phyloP scores from a whole-genome alignment of 305 asterid species.

The Fraxinus paxiana region DNA sequence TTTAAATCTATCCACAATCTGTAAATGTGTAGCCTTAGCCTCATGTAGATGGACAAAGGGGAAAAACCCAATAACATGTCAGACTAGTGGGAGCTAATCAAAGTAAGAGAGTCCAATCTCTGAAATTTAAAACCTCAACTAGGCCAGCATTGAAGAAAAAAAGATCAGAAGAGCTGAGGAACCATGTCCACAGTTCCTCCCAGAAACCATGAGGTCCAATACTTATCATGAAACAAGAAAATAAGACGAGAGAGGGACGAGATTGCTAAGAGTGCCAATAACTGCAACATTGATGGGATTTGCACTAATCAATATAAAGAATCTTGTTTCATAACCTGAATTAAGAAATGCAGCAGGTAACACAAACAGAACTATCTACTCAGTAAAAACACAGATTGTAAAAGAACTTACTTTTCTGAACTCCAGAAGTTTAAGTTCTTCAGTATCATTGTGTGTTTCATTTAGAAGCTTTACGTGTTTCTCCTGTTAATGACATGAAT shows the following conservation, averaged over 20 bases:
- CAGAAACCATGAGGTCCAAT: neutral
- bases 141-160: neutral
- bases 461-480: slow-evolving; percentile 51
- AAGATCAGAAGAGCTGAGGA: neutral
- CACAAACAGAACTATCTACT: slow-evolving; percentile 10
- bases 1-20: slow-evolving; percentile 58
- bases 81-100: neutral
- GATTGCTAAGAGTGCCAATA: neutral
- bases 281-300: neutral
- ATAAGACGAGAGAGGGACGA: neutral
- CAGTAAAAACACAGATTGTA: neutral
- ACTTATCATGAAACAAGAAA: neutral
- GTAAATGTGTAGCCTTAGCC: slow-evolving; percentile 34
- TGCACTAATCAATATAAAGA: neutral
- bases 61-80: neutral
- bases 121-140: neutral
- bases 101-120: neutral
- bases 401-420: slow-evolving; percentile 46
- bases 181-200: neutral
- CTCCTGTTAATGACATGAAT: slow-evolving; percentile 49
- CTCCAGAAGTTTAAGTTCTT: slow-evolving; percentile 61
- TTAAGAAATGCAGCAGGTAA: neutral
- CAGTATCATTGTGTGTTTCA: slow-evolving; percentile 36
- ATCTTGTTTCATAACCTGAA: neutral
- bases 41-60: slow-evolving; percentile 21